Evolutionary conservation across 129 eudicot genomes (phyloP).

Genomic region (Deinandra increscens): DNA sequence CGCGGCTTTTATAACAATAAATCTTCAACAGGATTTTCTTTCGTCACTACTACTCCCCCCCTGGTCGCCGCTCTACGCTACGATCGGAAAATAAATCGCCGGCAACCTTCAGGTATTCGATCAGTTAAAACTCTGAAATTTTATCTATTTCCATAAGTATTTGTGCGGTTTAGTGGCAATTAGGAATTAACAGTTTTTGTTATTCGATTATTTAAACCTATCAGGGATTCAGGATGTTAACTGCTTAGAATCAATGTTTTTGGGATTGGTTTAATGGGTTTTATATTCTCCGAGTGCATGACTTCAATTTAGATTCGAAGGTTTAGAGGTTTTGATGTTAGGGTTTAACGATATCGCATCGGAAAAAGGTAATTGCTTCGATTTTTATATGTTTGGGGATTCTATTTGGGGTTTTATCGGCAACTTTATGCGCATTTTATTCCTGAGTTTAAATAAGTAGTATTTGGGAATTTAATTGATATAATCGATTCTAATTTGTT

Average conservation of each 20-base stretch:
- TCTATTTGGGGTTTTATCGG: constrained; percentile 12
- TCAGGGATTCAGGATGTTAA: background rate
- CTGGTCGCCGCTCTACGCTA: constrained; percentile 21
- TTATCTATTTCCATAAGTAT: background rate
- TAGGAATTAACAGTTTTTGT: background rate
- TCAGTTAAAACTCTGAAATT: background rate
- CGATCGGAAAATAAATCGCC: constrained; percentile 17
- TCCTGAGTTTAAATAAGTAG: background rate
- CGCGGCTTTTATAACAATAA: background rate
- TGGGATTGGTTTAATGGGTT: background rate
- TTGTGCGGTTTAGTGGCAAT: background rate
- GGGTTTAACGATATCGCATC: constrained; percentile 20
- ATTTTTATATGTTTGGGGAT: background rate
- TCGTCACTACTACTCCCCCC: constrained; percentile 19
- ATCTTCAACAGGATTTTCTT: background rate
- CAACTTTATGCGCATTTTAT: background rate
- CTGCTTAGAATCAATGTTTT: background rate
- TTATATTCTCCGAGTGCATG: background rate
- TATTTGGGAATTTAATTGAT: background rate
- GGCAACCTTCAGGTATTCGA: constrained; percentile 20
- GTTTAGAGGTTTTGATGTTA: constrained; percentile 3
- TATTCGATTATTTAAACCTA: background rate
- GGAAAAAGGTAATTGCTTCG: background rate
- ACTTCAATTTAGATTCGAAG: constrained; percentile 8
- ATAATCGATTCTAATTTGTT: background rate